phyloP scores from a whole-genome alignment of 2,329 filamentous ascomycete genomes.

The Fusarium agapanthi region DNA sequence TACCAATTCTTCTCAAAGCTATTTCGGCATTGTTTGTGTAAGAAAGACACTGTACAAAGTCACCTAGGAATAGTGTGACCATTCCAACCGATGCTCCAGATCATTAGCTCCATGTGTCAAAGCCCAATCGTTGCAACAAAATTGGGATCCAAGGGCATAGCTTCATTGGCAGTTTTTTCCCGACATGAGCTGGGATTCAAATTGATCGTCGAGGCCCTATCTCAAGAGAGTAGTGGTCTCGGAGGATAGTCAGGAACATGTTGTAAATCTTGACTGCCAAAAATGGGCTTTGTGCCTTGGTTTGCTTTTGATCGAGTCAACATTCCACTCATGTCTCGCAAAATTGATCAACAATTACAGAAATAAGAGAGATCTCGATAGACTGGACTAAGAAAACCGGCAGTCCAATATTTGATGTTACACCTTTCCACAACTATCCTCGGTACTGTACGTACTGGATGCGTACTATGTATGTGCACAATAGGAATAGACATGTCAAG shows the following conservation, averaged over 20 bases:
- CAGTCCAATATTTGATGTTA: constrained; percentile 4
- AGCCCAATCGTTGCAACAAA: constrained; percentile 2
- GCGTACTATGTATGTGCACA: background rate
- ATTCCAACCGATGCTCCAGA: background rate
- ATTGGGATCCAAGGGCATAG: constrained; percentile 20
- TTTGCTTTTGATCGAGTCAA: background rate
- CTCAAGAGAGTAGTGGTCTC: constrained; percentile 34
- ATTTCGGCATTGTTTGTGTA: background rate
- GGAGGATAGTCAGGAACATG: constrained; percentile 41
- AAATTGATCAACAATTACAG: background rate
- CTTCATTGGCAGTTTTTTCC: constrained; percentile 38
- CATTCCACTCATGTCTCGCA: background rate
- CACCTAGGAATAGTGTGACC: background rate
- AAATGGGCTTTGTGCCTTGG: background rate
- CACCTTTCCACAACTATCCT: constrained; percentile 15
- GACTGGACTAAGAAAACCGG: background rate
- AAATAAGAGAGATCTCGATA: background rate
- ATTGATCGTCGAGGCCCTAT: constrained; percentile 34
- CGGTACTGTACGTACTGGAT: background rate
- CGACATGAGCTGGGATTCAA: constrained; percentile 29
- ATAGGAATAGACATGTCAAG: background rate
- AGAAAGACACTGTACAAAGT: background rate
- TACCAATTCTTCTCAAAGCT: background rate
- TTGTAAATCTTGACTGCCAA: constrained; percentile 25
- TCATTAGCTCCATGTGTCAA: constrained; percentile 21